Base-by-base conservation (phyloP, 1,284 basidiomycete species). In the Sporisorium reilianum region DNA sequence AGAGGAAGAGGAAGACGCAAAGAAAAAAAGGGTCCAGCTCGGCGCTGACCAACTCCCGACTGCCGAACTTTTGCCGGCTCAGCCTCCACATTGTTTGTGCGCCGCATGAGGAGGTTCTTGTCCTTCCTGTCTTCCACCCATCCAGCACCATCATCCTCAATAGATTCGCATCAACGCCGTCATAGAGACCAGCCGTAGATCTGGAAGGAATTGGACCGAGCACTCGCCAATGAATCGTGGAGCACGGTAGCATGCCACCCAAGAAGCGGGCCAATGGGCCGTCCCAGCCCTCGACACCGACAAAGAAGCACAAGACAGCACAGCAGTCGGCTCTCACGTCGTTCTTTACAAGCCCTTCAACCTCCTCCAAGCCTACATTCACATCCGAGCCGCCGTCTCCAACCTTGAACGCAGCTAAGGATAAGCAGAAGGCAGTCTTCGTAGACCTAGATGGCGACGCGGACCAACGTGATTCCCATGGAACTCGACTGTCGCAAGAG, bases 311-410 rank as follows among this genome's bases (percentile, higher is more conserved):
- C 3, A 71, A 67, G n/a, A 32, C 36, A 6, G 54, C 56, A 0
- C 59, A 71, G 32, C 73, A 75, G 22, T 58, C 64, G 12, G 64
- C 73, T 23, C 36, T 75, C 32, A 71, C 73, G 14, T 75, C 62
- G 8, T 75, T 75, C 48, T 75, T 75, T 52, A 64, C 64, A 5
- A 74, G 71, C 18, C 71, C 71, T 0, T 74, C 71, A 6, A 26
- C 55, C n/a, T 23, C 36, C 25, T 51, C 51, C 6, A 62, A 42
- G n/a, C n/a, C 61, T 1, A 57, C 26, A 1, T 50, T 64, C 40
- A 12, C 42, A 18, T 36, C n/a, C 0, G 62, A 70, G 16, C 62
- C 53, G 1, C 23, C 57, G 0, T 64, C 62, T 5, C 62, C 67
- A 0, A 70, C 57, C 5, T 23, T 45, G 12, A 54, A n/a, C 26